Evolutionary conservation across 371 early-diverging fungal genomes (phyloP).

Genomic region (Rhizopus sp.): DNA sequence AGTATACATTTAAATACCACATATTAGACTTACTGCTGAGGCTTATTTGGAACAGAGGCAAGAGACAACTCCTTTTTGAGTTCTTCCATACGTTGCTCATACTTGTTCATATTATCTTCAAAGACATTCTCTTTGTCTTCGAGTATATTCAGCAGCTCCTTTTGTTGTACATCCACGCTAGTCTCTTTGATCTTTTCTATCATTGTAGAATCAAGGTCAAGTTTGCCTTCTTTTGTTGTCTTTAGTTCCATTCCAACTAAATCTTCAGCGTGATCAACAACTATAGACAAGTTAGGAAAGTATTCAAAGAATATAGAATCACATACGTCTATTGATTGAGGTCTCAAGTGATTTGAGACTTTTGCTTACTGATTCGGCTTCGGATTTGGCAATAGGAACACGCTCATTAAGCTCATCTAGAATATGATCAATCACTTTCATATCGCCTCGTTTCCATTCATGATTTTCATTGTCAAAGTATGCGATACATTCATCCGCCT

Average conservation of each 20-base stretch:
- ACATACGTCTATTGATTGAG: background rate
- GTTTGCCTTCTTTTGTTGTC: too few species aligned
- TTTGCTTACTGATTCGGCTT: background rate
- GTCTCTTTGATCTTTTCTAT: background rate
- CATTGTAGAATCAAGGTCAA: background rate
- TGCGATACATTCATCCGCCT: background rate
- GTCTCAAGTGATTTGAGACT: background rate
- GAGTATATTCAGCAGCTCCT: background rate
- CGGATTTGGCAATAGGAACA: background rate
- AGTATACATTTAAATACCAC: too few species aligned
- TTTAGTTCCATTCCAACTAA: background rate
- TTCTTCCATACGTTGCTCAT: background rate
- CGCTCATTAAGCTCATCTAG: background rate
- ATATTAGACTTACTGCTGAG: background rate
- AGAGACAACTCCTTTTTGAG: background rate
- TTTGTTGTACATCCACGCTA: background rate
- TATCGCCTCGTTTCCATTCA: slow-evolving; percentile 8
- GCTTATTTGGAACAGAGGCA: background rate
- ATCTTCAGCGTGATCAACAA: background rate
- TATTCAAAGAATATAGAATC: background rate
- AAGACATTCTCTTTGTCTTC: background rate
- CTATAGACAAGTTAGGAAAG: background rate
- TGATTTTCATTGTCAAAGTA: background rate
- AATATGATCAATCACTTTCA: background rate
- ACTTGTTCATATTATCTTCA: background rate